These are phyloP conservation scores for Leishmania braziliensis DNA, from an alignment of 208 protist species.

Conservation along the genomic window DNA sequence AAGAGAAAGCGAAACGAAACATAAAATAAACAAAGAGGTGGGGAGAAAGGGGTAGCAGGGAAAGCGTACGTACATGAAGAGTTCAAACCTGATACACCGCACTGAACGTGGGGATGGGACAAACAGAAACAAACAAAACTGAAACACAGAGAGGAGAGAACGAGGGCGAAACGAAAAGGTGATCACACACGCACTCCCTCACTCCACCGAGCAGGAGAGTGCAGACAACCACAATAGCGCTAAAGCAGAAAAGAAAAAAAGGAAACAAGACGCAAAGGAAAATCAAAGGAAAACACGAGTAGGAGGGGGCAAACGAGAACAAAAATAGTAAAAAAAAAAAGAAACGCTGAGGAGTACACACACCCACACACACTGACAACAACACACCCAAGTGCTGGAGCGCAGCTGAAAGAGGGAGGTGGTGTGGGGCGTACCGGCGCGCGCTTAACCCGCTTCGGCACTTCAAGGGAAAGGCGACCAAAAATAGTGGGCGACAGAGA, in stretches of 20 bases:
- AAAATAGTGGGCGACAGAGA: neutral
- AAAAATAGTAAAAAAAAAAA: neutral
- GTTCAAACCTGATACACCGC: neutral
- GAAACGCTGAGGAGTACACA: neutral
- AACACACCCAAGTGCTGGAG: neutral
- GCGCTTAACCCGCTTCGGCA: neutral
- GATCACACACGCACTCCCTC: neutral
- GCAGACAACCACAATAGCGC: neutral
- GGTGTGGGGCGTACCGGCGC: neutral
- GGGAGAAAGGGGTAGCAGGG: neutral
- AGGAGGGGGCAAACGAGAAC: neutral
- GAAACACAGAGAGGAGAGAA: neutral
- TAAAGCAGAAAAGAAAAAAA: neutral
- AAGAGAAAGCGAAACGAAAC: neutral
- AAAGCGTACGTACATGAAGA: constrained; percentile 1
- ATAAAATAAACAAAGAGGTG: neutral
- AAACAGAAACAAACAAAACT: neutral
- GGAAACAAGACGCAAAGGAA: constrained; percentile 6
- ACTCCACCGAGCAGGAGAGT: no score
- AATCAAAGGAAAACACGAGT: neutral
- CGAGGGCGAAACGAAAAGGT: neutral
- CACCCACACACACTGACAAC: neutral
- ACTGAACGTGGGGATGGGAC: neutral
- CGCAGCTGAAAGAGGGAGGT: neutral
- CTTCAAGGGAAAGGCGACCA: constrained; percentile 1